Evolutionary conservation across 2,329 filamentous ascomycete genomes (phyloP).

Genomic region (Ceratocystis cacaofunesta): DNA sequence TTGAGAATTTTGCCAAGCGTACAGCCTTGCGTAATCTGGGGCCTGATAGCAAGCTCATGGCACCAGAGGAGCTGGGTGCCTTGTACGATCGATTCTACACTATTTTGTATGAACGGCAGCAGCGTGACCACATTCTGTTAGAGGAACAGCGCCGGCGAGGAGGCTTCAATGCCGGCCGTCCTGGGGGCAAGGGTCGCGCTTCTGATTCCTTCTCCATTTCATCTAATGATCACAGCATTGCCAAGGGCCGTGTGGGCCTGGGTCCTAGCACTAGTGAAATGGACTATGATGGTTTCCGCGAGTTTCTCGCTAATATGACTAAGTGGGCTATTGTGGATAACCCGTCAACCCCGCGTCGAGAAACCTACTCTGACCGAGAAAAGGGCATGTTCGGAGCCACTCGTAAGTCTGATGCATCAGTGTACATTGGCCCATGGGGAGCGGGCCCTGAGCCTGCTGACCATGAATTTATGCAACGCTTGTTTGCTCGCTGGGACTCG

Average conservation of each 20-base stretch:
- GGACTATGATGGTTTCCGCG: conserved; percentile 93
- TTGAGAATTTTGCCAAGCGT: conserved; percentile 92
- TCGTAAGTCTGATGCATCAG: conserved; percentile 29
- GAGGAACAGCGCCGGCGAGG: conserved; percentile 54
- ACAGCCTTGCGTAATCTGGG: conserved; percentile 93
- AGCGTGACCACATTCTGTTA: conserved; percentile 60
- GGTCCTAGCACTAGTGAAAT: conserved; percentile 83
- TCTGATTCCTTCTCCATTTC: conserved; percentile 22
- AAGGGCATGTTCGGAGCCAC: conserved; percentile 47
- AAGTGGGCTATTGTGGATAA: conserved; percentile 90
- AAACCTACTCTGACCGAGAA: conserved; percentile 35
- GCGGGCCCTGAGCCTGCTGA: conserved; percentile 58
- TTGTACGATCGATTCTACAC: conserved; percentile 92
- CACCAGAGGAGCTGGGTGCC: conserved; percentile 69
- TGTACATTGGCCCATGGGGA: conserved; percentile 36
- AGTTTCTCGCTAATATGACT: conserved; percentile 78
- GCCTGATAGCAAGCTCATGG: conserved; percentile 84
- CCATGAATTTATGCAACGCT: conserved; percentile 80
- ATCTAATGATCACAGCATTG: conserved; percentile 32
- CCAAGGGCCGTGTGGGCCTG: conserved; percentile 75
- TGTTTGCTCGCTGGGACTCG: conserved; percentile 80
- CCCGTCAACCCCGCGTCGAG: conserved; percentile 42
- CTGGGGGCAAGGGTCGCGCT: conserved; percentile 23
- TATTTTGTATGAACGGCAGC: conserved; percentile 80
- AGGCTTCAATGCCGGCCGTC: conserved; percentile 26